Conservation (phyloP, 768 basidiomycete species). For the Infundibulicybe gibba region DNA sequence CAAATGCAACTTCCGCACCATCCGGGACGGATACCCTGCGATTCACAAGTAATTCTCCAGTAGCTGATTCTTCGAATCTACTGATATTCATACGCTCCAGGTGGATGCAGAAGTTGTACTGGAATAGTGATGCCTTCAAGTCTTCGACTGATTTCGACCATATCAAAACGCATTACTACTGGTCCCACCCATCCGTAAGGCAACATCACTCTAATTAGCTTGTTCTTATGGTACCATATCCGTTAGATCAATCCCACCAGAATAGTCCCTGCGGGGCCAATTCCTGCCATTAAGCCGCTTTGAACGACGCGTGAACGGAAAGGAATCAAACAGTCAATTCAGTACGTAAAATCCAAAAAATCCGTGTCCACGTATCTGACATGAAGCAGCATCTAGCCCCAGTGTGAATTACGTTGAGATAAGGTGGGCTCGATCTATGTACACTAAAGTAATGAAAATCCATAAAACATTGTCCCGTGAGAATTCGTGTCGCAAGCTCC, state of each 20-base stretch:
- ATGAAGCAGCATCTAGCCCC: neutral
- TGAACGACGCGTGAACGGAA: constrained; percentile 16
- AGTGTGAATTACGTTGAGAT: too few species aligned
- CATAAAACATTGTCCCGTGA: too few species aligned
- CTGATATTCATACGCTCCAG: constrained; percentile 21
- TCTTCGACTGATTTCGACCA: constrained; percentile 86
- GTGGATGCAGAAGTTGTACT: constrained; percentile 87
- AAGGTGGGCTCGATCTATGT: too few species aligned
- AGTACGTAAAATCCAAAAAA: neutral
- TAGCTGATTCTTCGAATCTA: neutral
- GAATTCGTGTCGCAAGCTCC: too few species aligned
- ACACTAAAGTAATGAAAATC: too few species aligned
- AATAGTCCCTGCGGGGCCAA: constrained; percentile 74
- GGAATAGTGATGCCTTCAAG: constrained; percentile 85
- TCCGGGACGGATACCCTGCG: constrained; percentile 84
- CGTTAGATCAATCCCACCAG: constrained; percentile 73
- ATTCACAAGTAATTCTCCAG: constrained; percentile 51
- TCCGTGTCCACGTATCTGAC: neutral
- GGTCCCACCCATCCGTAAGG: constrained; percentile 47
- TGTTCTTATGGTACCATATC: constrained; percentile 1
- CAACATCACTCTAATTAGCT: neutral
- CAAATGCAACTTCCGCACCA: constrained; percentile 85
- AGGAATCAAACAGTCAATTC: neutral
- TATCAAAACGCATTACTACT: constrained; percentile 74
- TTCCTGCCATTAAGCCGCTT: constrained; percentile 63